These are phyloP conservation scores for Eucalyptus rudis DNA, from an alignment of 345 rosid species.

Conservation along the genomic window DNA sequence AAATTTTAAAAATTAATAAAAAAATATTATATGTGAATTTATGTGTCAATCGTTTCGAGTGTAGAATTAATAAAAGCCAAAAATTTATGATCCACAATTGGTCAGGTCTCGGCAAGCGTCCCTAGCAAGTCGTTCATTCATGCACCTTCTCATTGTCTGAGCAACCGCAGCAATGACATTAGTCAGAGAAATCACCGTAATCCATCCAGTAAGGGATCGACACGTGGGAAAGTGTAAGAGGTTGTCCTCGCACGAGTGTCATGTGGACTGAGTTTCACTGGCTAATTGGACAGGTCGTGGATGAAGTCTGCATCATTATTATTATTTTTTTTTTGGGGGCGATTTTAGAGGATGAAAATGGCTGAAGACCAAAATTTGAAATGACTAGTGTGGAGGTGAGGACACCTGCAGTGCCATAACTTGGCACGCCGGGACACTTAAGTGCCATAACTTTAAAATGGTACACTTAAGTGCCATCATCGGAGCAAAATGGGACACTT, in stretches of 20 bases:
- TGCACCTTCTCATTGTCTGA: neutral
- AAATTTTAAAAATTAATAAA: neutral
- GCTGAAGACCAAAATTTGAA: neutral
- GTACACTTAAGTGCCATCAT: too few relatives aligned
- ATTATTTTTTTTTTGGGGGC: fast-evolving
- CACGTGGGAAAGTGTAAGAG: neutral
- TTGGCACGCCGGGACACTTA: too few relatives aligned
- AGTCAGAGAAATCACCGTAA: neutral
- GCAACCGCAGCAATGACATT: neutral
- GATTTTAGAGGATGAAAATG: neutral
- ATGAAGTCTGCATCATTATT: neutral
- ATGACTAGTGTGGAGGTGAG: neutral
- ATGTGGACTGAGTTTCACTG: neutral
- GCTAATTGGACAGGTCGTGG: neutral
- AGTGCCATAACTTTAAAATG: too few relatives aligned
- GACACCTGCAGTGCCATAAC: too few relatives aligned
- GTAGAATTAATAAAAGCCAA: neutral
- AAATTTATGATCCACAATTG: neutral
- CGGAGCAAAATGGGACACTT: too few relatives aligned
- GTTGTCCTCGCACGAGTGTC: neutral
- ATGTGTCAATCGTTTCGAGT: neutral
- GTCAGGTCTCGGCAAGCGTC: neutral
- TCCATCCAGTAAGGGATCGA: neutral
- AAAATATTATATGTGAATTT: neutral
- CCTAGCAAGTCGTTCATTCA: neutral